A percentile compares a stretch with the other conserved stretches of the same genome.
Conservation (phyloP, 1,284 basidiomycete genomes). For the Ganoderma multipileum region DNA sequence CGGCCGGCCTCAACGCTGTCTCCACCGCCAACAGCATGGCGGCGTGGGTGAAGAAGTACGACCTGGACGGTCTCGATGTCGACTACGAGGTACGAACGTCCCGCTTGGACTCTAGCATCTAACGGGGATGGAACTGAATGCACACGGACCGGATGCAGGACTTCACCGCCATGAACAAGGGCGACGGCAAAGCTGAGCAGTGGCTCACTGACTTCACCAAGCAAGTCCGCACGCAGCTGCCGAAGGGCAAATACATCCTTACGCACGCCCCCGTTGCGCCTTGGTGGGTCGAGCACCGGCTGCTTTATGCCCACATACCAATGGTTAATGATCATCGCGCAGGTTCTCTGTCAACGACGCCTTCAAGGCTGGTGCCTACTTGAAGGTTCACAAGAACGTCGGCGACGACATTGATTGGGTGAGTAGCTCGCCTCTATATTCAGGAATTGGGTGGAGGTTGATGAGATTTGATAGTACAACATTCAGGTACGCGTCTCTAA, state of each 20-base stretch:
- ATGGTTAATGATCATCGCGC: conserved; percentile 8
- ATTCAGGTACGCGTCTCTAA: conserved; percentile 44
- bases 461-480: conserved; percentile 46
- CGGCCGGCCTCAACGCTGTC: conserved; percentile 47
- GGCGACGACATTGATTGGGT: conserved; percentile 54
- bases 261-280: conserved; percentile 58
- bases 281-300: conserved; percentile 42
- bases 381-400: conserved; percentile 59
- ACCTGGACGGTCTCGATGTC: conserved; percentile 62
- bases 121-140: background rate
- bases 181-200: conserved; percentile 46
- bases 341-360: conserved; percentile 56
- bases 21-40: conserved; percentile 54
- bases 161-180: conserved; percentile 51
- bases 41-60: conserved; percentile 54
- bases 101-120: background rate
- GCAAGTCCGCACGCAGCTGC: conserved; percentile 43
- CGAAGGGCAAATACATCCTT: conserved; percentile 43
- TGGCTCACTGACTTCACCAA: conserved; percentile 54
- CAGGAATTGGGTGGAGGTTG: background rate
- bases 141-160: conserved; percentile 43
- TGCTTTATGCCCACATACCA: background rate
- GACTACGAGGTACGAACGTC: conserved; percentile 54
- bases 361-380: conserved; percentile 66
- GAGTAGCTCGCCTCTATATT: conserved; percentile 10